phyloP scores from a whole-genome alignment of 495 filamentous ascomycete genomes.

The Aspergillus homomorphus region DNA sequence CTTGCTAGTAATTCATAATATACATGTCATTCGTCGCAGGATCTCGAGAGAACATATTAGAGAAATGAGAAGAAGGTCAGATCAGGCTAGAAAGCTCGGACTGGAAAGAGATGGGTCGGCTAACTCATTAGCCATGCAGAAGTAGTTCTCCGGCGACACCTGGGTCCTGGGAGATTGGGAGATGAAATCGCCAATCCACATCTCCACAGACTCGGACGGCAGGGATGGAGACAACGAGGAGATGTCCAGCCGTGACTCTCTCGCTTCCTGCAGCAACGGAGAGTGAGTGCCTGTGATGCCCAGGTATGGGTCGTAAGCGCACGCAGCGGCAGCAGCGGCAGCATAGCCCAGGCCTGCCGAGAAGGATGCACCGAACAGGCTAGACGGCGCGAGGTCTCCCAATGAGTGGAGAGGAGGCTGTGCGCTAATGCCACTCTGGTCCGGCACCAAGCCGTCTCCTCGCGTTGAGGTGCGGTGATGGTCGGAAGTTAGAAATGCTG shows the following conservation, averaged over 20 bases:
- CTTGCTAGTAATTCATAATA: background rate
- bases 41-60: too few species aligned
- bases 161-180: constrained; percentile 8
- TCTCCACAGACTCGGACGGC: constrained; percentile 8
- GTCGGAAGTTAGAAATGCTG: background rate
- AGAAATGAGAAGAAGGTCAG: background rate
- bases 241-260: background rate
- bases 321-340: background rate
- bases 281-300: background rate
- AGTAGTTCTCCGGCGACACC: background rate
- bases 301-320: background rate
- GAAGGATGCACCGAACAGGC: background rate
- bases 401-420: background rate
- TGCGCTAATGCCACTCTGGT: background rate
- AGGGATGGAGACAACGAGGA: constrained; percentile 2
- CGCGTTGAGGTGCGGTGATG: background rate
- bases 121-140: background rate
- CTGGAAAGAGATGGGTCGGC: background rate
- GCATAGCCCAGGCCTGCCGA: background rate
- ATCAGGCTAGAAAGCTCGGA: constrained; percentile 3
- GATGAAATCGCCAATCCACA: constrained; percentile 16
- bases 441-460: background rate
- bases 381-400: background rate
- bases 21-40: background rate
- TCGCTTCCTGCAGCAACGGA: background rate